Evolutionary conservation across 2,329 filamentous ascomycete species (phyloP), one percentile per base, ranked within the genome.

Genomic region (Exserohilum rostratum): DNA sequence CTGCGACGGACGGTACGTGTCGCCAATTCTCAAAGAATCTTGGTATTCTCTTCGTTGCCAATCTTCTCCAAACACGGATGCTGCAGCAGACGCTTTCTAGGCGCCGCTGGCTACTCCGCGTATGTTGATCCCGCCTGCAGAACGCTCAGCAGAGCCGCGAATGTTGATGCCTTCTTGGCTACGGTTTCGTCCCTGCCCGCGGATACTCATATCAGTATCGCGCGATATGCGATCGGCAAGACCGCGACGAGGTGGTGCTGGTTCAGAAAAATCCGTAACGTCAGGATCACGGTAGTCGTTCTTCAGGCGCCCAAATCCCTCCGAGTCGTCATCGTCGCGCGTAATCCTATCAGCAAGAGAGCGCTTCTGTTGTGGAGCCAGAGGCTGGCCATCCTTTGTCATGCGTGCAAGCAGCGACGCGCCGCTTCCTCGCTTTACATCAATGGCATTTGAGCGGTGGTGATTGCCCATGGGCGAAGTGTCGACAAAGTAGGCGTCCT

Each of bases 381-480:
- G 34, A 12, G 70, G 70, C 31, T 64, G 61, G 33, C 71, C 71
- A 39, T 73, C 62, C 53, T 73, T 74, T 9, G 71, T 74, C 71
- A 74, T 74, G 46, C 71, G 64, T 1, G 65, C 61, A 11, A 72
- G 54, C 25, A 74, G 52, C 11, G 67, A 71, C 13, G 64, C 66
- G 46, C 62, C 62, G 10, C 55, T 43, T 34, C 49, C 51, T 44
- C 39, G 45, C 15, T 47, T 37, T 42, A 68, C 70, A 40, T 79
- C 78, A 18, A 75, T 67, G 3, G 78, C 78, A 45, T 78, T 77
- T 31, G 75, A 75, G 18, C 79, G 74, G 27, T 75, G 76, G 60
- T 82, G 78, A 46, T 78, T 77, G 60, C 71, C 73, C 62, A 70
- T 71, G 45, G 76, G 67, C 2, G 77, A 77, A 57, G 76, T 77